Percentiles rank a stretch among this genome's conserved stretches.
phyloP scores from a whole-genome alignment of 495 filamentous ascomycete genomes.

The Hypomontagnella submonticulosa region DNA sequence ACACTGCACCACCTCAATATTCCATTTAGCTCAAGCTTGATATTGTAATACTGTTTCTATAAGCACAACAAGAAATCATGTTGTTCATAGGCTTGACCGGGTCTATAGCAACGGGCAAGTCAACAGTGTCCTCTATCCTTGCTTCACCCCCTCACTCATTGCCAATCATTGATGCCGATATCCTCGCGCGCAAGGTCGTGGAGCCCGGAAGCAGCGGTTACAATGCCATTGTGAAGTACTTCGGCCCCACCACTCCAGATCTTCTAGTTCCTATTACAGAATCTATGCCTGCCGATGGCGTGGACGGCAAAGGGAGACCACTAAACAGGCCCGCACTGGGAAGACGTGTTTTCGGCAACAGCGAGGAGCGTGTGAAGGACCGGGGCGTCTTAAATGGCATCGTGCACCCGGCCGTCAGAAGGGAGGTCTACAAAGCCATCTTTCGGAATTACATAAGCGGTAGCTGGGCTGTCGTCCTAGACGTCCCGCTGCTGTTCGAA shows the following conservation, averaged over 20 bases:
- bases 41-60: too few species aligned
- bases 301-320: conserved; percentile 67
- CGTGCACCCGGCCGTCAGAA: conserved; percentile 86
- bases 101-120: conserved; percentile 98
- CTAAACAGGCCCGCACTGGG: conserved; percentile 90
- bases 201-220: conserved; percentile 88
- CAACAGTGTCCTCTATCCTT: conserved; percentile 89
- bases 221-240: conserved; percentile 79
- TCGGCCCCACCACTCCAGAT: conserved; percentile 82
- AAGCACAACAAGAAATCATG: conserved; percentile 63
- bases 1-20: too few species aligned
- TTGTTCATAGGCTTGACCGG: conserved; percentile 95
- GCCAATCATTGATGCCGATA: conserved; percentile 94
- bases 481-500: conserved; percentile 93
- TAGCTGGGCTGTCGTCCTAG: conserved; percentile 87
- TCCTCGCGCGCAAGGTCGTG: conserved; percentile 89
- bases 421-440: conserved; percentile 77
- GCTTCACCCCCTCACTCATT: conserved; percentile 81
- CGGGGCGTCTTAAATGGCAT: conserved; percentile 84
- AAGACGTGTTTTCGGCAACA: conserved; percentile 82
- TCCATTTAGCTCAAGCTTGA: too few species aligned
- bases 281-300: conserved; percentile 55
- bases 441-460: conserved; percentile 74
- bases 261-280: conserved; percentile 70
- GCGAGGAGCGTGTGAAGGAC: conserved; percentile 70